A percentile compares a stretch with the other conserved stretches of the same genome.
Conservation (phyloP, 139 green algal species). For the Tetratostichococcus sp. region DNA sequence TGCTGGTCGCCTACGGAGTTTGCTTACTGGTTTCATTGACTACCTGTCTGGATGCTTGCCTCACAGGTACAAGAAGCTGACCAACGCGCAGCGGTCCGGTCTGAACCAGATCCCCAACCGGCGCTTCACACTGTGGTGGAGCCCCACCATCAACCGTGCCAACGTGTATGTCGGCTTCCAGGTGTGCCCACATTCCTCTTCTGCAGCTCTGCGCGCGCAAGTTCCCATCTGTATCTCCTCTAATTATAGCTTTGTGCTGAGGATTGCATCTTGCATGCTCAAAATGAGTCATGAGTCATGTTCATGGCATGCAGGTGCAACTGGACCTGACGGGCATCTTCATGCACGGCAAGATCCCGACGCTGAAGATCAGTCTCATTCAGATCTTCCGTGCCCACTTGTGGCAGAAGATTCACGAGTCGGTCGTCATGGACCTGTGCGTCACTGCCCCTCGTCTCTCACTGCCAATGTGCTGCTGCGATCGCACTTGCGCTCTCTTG, state of each 20-base stretch:
- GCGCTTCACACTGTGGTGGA: constrained; percentile 99
- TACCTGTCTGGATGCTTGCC: neutral
- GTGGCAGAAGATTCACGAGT: constrained; percentile 99
- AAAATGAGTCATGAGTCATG: neutral
- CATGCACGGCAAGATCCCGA: constrained; percentile 99
- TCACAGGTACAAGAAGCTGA: constrained; percentile 97
- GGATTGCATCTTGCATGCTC: no score
- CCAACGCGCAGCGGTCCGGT: constrained; percentile 94
- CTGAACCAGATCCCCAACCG: constrained; percentile 99
- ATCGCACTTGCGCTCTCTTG: no score
- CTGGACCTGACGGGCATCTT: constrained; percentile 99
- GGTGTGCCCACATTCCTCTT: constrained; percentile 17
- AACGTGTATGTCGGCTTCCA: constrained; percentile 99
- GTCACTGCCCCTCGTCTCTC: neutral
- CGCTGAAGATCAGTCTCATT: constrained; percentile 99
- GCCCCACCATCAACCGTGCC: constrained; percentile 97
- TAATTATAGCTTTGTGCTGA: no score
- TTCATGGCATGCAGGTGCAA: constrained; percentile 42
- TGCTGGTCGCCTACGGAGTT: no score
- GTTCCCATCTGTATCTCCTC: no score
- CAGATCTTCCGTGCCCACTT: constrained; percentile 99
- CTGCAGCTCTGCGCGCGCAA: no score
- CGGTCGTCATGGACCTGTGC: constrained; percentile 88
- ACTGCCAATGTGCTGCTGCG: no score
- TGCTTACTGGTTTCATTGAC: no score